Conservation (phyloP, 768 basidiomycete species). For the Naganishia vishniacii region DNA sequence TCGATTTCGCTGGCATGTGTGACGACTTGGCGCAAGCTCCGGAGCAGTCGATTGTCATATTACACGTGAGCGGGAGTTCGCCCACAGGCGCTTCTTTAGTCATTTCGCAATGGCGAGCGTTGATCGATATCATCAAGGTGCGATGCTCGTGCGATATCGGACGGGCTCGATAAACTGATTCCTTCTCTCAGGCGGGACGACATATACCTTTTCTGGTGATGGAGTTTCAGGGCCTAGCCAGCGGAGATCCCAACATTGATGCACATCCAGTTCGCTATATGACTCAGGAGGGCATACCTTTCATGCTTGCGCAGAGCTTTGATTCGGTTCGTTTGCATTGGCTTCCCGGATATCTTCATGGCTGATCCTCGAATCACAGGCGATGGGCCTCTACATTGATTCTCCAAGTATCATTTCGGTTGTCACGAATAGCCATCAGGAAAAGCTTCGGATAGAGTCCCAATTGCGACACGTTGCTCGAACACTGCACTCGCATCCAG, state of each 20-base stretch:
- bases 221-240: conserved; percentile 43
- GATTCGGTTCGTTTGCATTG: conserved; percentile 36
- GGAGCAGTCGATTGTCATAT: conserved; percentile 64
- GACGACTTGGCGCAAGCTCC: conserved; percentile 51
- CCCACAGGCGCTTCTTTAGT: conserved; percentile 53
- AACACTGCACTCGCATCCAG: conserved; percentile 44
- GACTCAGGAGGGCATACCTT: conserved; percentile 43
- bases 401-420: conserved; percentile 46
- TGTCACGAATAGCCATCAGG: conserved; percentile 35
- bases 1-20: conserved; percentile 45
- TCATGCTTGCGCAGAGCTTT: conserved; percentile 44
- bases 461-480: conserved; percentile 43
- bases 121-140: conserved; percentile 44
- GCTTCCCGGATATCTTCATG: too few species aligned
- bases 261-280: conserved; percentile 43
- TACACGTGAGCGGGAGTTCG: conserved; percentile 50
- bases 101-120: conserved; percentile 40
- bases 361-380: conserved; percentile 30
- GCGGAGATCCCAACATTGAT: conserved; percentile 40
- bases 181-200: conserved; percentile 45
- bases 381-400: conserved; percentile 48
- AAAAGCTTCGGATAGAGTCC: conserved; percentile 42
- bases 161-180: not conserved
- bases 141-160: conserved; percentile 3
- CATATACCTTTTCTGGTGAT: conserved; percentile 41